Conservation (phyloP, 345 rosid genomes). For the Citrus sinensis region DNA sequence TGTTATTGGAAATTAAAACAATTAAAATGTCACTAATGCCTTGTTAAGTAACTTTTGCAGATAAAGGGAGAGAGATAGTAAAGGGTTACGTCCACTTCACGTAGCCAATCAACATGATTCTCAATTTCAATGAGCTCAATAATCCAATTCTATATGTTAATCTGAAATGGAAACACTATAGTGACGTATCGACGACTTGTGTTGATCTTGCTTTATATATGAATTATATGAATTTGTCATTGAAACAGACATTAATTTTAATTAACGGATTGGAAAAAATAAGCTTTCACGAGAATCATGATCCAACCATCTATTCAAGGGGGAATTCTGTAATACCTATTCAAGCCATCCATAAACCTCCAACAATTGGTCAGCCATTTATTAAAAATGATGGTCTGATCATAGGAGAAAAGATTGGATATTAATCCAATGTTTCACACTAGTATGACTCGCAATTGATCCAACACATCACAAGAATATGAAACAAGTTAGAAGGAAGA, state of each 20-base stretch:
- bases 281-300: not conserved
- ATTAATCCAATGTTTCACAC: not conserved
- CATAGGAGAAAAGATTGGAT: too few relatives aligned
- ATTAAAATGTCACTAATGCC: too few relatives aligned
- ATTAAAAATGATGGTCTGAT: not conserved
- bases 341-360: not conserved
- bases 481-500: not conserved
- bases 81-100: too few relatives aligned
- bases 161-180: not conserved
- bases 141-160: not conserved
- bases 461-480: not conserved
- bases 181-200: not conserved
- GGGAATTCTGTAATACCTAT: not conserved
- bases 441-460: not conserved
- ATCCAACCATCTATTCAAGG: not conserved
- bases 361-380: not conserved
- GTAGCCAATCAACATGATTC: too few relatives aligned
- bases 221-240: not conserved
- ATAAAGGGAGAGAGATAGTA: too few relatives aligned
- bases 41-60: too few relatives aligned
- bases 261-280: not conserved
- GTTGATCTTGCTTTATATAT: not conserved
- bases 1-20: too few relatives aligned
- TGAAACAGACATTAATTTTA: not conserved
- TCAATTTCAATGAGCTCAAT: too few relatives aligned